Base-by-base conservation (phyloP, 2,329 filamentous ascomycete species). In the Elsinoe australis region DNA sequence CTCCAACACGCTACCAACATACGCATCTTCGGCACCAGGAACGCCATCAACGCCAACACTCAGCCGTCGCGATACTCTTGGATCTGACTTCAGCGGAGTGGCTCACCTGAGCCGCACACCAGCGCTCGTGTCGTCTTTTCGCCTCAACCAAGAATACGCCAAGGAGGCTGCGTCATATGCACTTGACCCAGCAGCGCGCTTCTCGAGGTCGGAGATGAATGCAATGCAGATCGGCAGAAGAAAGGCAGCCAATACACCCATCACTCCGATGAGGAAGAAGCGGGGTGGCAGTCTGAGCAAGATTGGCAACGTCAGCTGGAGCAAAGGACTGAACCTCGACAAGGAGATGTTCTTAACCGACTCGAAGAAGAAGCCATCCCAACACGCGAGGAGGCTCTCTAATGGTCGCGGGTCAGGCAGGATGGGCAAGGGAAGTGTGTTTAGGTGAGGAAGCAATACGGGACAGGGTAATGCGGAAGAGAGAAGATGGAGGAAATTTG, bases 91-190 rank as follows among this genome's bases (percentile, higher is more conserved):
- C 19, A 29, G 24, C 28, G 50, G 50, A 8, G 67, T 84, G n/a
- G 73, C 74, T 47, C 81, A 83, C 55, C 78, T 88, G 31, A 80
- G 83, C 58, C 77, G 79, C 55, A 55, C 56, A 2, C 59, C 53
- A 19, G 77, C 81, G 49, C 78, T 83, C 10, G 85, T 92, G 28
- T 84, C 84, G 29, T 83, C 85, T 1, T 94, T 92, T 72, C 85
- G 85, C 49, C 72, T 69, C 33, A 76, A 76, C 53, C 71, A 75
- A 57, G 67, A 59, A 63, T 69, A 53, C 68, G 76, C 59, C 65
- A 74, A 57, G 61, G 71, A 51, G 58, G 71, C 59, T 66, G 72
- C 57, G 67, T 71, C 54, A 62, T 64, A 78, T 72, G 54, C 82
- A 78, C 63, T 80, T 78, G 61, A 79, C 71, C 70, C 29, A 68